Conservation (phyloP, 495 filamentous ascomycete genomes). For the Bombardia bombarda region DNA sequence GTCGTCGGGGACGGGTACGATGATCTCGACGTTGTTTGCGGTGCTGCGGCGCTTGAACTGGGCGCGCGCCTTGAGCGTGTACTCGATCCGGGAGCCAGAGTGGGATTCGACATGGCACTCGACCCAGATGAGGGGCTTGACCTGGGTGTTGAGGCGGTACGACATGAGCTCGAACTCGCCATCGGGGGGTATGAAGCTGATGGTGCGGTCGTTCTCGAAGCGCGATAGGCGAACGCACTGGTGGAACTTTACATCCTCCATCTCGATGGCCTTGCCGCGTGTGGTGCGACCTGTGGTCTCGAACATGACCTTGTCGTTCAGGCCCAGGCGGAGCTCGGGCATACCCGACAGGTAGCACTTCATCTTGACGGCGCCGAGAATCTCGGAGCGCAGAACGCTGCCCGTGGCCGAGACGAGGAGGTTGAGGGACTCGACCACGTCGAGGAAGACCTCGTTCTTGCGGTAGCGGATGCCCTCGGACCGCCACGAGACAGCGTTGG, state of each 20-base stretch:
- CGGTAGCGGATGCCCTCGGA: slow-evolving; percentile 97
- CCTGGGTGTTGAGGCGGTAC: slow-evolving; percentile 97
- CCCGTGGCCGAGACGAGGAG: slow-evolving; percentile 90
- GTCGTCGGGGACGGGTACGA: slow-evolving; percentile 94
- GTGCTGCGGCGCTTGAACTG: slow-evolving; percentile 98
- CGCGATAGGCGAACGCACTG: slow-evolving; percentile 93
- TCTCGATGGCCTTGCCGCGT: slow-evolving; percentile 94
- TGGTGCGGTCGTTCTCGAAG: slow-evolving; percentile 98
- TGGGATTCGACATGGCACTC: slow-evolving; percentile 96
- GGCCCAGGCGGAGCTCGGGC: slow-evolving; percentile 88
- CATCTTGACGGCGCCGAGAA: slow-evolving; percentile 97
- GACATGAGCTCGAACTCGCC: slow-evolving; percentile 99
- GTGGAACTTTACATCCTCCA: slow-evolving; percentile 99
- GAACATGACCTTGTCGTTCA: slow-evolving; percentile 99
- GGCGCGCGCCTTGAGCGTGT: slow-evolving; percentile 96
- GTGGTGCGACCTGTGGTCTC: slow-evolving; percentile 94
- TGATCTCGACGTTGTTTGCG: slow-evolving; percentile 98
- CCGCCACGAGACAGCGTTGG: slow-evolving; percentile 96
- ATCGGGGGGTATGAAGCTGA: slow-evolving; percentile 97
- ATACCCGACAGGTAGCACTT: slow-evolving; percentile 99
- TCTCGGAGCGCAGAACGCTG: slow-evolving; percentile 94
- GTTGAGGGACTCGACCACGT: slow-evolving; percentile 96
- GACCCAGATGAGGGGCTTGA: slow-evolving; percentile 98
- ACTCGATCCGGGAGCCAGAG: slow-evolving; percentile 90
- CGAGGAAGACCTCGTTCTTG: slow-evolving; percentile 99